Evolutionary conservation across 192 early-diverging fungal genomes (phyloP), one percentile per base, ranked within the genome.

Genomic region (Coemansia sp.): DNA sequence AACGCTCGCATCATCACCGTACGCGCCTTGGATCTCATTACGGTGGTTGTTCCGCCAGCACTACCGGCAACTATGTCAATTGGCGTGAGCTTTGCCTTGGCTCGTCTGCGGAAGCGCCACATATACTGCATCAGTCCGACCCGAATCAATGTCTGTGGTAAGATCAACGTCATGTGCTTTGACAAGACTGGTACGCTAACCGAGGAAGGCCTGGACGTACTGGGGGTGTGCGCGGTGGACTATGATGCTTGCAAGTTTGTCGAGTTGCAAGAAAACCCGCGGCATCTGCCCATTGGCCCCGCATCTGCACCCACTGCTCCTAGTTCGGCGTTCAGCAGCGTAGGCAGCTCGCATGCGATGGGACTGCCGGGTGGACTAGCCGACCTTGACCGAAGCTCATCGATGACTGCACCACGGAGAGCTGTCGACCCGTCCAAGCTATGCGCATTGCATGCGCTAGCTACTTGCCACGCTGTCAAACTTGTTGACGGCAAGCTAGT

Each of bases 151-250:
- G 92, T 98, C 44, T 94, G 95, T 67, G 98, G 98, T 57, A 97
- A 97, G 68, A 83, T 99, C 43, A 92, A 97, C 66, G 90, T 95
- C 38, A 97, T 96, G 90, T 96, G 94, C 71, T 99, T 99, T 87
- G 98, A 99, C 83, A 99, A 99, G 82, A 98, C 97, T 2, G 97
- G 97, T 2, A 99, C 97, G 4, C 78, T 99, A 54, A 98, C 96
- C 3, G 95, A 98, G 76, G 96, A 98, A 74, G 96, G 96, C 0
- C 78, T 99, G 36, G 97, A 97, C 73, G 94, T 99, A 3, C 80
- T 97, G 63, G 97, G 97, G n/a, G 88, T 97, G 33, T 91, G 92
- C 10, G 88, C 82, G 15, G 75, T 90, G 5, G 83, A 89, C 38
- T 79, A 78, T 22, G 79, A 77, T 22, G 71, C 70, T 8, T 73